Evolutionary conservation across 805 yeast genomes (phyloP), one percentile per base, ranked within the genome.

Genomic region (Starmerella floricola): DNA sequence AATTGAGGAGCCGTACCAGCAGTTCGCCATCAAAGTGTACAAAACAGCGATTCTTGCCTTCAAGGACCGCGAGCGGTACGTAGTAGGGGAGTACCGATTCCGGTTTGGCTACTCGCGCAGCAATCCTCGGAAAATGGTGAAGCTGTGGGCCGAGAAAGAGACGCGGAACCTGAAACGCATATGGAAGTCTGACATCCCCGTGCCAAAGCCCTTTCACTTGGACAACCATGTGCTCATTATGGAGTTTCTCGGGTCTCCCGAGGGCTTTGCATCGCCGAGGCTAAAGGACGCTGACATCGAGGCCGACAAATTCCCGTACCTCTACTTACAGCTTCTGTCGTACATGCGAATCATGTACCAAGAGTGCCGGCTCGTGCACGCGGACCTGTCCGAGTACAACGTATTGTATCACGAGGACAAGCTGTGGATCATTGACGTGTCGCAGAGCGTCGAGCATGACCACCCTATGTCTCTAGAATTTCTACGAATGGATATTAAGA

Each of bases 101-200:
- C 67, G 96, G 56, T 81, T 83, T 57, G 84, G 88, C 53, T 74
- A 76, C 31, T 73, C 71, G 44, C 86, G 83, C 55, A 85, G 86
- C 51, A 91, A 91, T 57, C 97, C 97, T 8, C 71, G 98, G 56
- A 88, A 88, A 58, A 88, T 91, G 96, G 95, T 91, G 48, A 85
- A 84, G 60, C 72, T 87, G 19, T 91, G 99, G 99, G 97, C 98
- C 0, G 98, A 91, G 60, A 91, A 91, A 58, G 99, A 91, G 63
- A 88, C 87, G 52, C 66, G 99, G 42, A 91, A 91, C 58, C 68
- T 91, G 61, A 88, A 84, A 60, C 72, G 99, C 56, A 68, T 91
- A 17, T 66, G 80, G 59, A 58, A 71, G 35, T 71, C 77, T 43
- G 94, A 94, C 0, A 80, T 91, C 28, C 91, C 94, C n/a, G 79